Percentiles rank a stretch among this genome's conserved stretches.
phyloP scores from a whole-genome alignment of 306 rosid species.

The Betula pendula region DNA sequence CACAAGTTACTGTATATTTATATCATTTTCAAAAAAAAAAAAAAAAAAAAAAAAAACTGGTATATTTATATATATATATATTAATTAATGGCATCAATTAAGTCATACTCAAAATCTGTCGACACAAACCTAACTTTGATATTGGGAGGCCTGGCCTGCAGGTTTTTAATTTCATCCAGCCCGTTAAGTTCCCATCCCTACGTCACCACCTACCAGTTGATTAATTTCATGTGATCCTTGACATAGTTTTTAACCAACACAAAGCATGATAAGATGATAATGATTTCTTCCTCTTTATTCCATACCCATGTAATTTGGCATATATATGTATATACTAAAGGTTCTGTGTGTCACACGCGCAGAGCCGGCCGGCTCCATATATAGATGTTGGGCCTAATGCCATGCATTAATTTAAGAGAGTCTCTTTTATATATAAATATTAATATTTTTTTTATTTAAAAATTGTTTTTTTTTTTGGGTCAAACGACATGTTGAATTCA shows the following conservation, averaged over 20 bases:
- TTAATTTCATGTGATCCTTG: not conserved
- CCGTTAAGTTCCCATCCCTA: not conserved
- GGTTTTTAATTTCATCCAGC: not conserved
- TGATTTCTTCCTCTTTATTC: not conserved
- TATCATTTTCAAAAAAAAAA: too few relatives aligned
- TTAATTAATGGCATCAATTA: not conserved
- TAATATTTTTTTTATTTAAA: too few relatives aligned
- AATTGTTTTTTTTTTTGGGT: too few relatives aligned
- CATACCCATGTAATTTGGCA: too few relatives aligned
- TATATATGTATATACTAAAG: not conserved
- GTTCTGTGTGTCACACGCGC: not conserved
- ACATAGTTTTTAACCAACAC: not conserved
- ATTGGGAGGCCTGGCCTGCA: not conserved
- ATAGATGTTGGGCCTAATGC: too few relatives aligned
- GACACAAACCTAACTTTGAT: conserved; percentile 14
- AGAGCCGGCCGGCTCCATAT: too few relatives aligned
- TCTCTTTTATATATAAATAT: too few relatives aligned
- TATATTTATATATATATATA: not conserved
- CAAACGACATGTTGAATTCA: too few relatives aligned
- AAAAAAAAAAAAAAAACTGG: too few relatives aligned
- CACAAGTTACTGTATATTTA: too few relatives aligned
- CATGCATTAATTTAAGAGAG: too few relatives aligned
- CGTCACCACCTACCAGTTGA: not conserved
- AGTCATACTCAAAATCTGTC: not conserved
- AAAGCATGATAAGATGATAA: not conserved